Conservation (phyloP, 1,139 yeast genomes). For the Blastobotrys raffinosifermentans region DNA sequence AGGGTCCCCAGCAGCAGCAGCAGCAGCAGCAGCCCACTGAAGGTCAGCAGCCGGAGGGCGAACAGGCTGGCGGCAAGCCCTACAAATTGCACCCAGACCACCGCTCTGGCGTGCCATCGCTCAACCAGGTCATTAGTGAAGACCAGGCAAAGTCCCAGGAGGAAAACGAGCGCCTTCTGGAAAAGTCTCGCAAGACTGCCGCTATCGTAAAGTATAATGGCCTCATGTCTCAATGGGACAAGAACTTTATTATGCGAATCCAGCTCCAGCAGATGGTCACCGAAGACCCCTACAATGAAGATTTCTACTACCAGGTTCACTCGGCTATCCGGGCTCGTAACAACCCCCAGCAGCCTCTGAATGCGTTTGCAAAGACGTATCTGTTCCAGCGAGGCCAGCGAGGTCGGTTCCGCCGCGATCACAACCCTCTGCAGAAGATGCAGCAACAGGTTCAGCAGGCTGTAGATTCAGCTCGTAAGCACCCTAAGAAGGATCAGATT, state of each 20-base stretch:
- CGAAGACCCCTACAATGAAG: slow-evolving; percentile 96
- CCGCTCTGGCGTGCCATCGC: slow-evolving; percentile 17
- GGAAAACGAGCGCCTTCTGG: slow-evolving; percentile 41
- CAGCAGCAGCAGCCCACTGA: slow-evolving; percentile 19
- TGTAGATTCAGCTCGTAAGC: slow-evolving; percentile 88
- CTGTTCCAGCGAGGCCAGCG: slow-evolving; percentile 91
- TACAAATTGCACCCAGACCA: slow-evolving; percentile 1
- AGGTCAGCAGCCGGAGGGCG: slow-evolving; percentile 1
- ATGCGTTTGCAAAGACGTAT: slow-evolving; percentile 88
- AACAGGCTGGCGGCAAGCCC: slow-evolving; percentile 1
- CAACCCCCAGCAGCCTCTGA: slow-evolving; percentile 41
- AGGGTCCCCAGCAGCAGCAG: slow-evolving; percentile 20
- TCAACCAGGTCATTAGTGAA: slow-evolving; percentile 31
- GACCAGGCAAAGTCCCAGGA: slow-evolving; percentile 26
- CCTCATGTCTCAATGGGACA: slow-evolving; percentile 94
- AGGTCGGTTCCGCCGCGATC: slow-evolving; percentile 71
- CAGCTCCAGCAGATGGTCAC: slow-evolving; percentile 94
- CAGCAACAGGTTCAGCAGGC: slow-evolving; percentile 98
- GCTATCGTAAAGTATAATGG: slow-evolving; percentile 82
- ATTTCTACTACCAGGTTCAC: slow-evolving; percentile 91
- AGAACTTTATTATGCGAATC: slow-evolving; percentile 88
- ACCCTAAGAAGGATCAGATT: slow-evolving; percentile 66
- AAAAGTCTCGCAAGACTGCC: slow-evolving; percentile 73
- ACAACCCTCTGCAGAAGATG: slow-evolving; percentile 90
- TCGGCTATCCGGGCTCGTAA: slow-evolving; percentile 70